phyloP scores from a whole-genome alignment of 2,329 filamentous ascomycete genomes.

The Calonectria pseudoreteaudii region DNA sequence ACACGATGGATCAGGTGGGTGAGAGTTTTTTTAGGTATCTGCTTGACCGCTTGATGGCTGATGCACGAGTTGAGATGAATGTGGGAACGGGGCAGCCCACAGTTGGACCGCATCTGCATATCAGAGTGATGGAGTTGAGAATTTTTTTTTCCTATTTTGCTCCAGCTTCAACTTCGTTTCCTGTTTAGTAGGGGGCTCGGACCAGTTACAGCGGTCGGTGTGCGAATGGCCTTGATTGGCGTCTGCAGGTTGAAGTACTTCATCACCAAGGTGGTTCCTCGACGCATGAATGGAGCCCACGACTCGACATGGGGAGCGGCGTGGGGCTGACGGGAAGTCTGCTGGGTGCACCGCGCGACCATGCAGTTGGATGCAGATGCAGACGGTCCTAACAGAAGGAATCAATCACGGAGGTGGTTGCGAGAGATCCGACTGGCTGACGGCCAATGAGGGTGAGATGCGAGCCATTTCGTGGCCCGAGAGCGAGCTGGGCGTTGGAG shows the following conservation, averaged over 20 bases:
- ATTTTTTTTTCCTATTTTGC: background rate
- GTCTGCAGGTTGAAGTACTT: background rate
- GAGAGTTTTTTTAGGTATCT: background rate
- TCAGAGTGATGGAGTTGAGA: background rate
- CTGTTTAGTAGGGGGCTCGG: background rate
- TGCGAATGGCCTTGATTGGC: background rate
- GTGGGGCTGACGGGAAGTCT: background rate
- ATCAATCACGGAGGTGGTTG: background rate
- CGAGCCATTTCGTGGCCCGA: background rate
- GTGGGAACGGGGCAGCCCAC: conserved; percentile 1
- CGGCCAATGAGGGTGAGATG: background rate
- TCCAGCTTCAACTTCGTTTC: background rate
- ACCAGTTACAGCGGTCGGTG: background rate
- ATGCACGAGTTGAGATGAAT: conserved; percentile 8
- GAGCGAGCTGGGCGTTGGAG: background rate
- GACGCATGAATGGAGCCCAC: background rate
- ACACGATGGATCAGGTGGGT: background rate
- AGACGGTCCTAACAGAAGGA: background rate
- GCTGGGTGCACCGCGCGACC: background rate
- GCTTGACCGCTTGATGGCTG: conserved; percentile 4
- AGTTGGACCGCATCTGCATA: background rate
- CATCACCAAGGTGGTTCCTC: conserved; percentile 1
- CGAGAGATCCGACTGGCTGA: background rate
- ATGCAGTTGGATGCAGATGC: conserved; percentile 1
- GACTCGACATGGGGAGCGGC: background rate